Conservation (phyloP, 495 filamentous ascomycete genomes). For the Talaromyces thailandensis region DNA sequence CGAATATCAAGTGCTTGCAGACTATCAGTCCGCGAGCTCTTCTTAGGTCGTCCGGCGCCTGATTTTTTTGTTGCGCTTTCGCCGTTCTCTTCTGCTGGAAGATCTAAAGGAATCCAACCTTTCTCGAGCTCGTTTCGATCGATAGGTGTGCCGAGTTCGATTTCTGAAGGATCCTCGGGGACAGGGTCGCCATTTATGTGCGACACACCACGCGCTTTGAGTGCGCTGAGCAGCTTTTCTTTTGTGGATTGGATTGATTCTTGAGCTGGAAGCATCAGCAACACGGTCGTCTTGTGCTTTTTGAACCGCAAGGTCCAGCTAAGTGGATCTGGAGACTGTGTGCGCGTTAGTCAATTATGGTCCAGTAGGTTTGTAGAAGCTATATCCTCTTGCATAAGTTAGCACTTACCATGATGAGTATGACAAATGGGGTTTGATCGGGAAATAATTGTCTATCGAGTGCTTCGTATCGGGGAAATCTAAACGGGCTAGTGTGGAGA, state of each 20-base stretch:
- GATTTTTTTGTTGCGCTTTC: conserved; percentile 33
- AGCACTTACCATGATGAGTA: conserved; percentile 15
- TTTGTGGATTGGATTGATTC: conserved; percentile 54
- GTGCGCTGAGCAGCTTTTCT: conserved; percentile 49
- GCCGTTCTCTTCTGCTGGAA: conserved; percentile 21
- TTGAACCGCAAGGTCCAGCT: conserved; percentile 70
- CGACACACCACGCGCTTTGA: conserved; percentile 30
- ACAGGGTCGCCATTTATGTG: conserved; percentile 37
- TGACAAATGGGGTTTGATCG: background rate
- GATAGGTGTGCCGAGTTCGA: conserved; percentile 44
- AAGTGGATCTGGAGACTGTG: conserved; percentile 20
- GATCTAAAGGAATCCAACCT: conserved; percentile 47
- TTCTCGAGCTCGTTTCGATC: conserved; percentile 46
- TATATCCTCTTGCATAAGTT: background rate
- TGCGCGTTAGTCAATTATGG: background rate
- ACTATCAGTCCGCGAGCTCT: conserved; percentile 27
- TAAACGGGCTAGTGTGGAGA: background rate
- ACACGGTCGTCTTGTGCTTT: conserved; percentile 65
- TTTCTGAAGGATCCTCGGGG: conserved; percentile 36
- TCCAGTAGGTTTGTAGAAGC: background rate
- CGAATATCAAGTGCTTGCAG: conserved; percentile 41
- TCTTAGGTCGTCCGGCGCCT: conserved; percentile 24
- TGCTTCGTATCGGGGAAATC: background rate
- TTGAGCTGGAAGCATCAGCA: conserved; percentile 57
- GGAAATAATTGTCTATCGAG: background rate